These are phyloP conservation scores for Calophaca sinica DNA, from an alignment of 306 rosid species.

Conservation along the genomic window DNA sequence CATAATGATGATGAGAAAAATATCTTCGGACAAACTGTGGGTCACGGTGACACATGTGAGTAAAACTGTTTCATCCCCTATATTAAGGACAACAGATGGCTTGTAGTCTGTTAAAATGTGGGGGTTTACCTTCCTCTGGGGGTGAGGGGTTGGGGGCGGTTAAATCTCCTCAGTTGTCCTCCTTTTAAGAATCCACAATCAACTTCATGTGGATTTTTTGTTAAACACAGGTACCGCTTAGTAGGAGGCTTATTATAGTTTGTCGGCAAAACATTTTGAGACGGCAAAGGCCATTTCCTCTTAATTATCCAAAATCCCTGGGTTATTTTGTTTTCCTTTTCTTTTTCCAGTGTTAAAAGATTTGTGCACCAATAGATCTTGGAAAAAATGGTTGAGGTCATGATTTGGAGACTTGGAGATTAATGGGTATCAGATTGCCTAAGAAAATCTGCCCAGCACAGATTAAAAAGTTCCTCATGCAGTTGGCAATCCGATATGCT, in stretches of 20 bases:
- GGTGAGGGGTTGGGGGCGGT: background rate
- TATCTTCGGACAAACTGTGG: slow-evolving; percentile 15
- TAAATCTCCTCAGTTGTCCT: slow-evolving; percentile 4
- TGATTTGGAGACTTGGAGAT: slow-evolving; percentile 4
- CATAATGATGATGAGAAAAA: slow-evolving; percentile 2
- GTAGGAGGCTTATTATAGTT: slow-evolving; percentile 28
- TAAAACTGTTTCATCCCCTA: slow-evolving; percentile 13
- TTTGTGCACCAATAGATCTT: slow-evolving; percentile 10
- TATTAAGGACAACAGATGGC: slow-evolving; percentile 26
- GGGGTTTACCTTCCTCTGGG: slow-evolving; percentile 6
- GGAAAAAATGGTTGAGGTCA: slow-evolving; percentile 12
- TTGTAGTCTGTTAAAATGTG: slow-evolving; percentile 12
- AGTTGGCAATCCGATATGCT: background rate
- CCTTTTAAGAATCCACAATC: background rate
- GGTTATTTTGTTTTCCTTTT: slow-evolving; percentile 2
- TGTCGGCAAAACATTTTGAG: slow-evolving; percentile 3
- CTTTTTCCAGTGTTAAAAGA: slow-evolving; percentile 15
- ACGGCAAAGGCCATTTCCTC: slow-evolving; percentile 20
- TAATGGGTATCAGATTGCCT: background rate
- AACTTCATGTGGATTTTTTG: background rate
- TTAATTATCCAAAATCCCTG: slow-evolving; percentile 15
- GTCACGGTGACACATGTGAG: background rate
- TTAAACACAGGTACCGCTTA: background rate
- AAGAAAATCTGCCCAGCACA: background rate
- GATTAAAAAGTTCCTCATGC: background rate